Evolutionary conservation across 2,329 filamentous ascomycete genomes (phyloP), one percentile per base, ranked within the genome.

Genomic region (Aspergillus pseudoviridinutans): DNA sequence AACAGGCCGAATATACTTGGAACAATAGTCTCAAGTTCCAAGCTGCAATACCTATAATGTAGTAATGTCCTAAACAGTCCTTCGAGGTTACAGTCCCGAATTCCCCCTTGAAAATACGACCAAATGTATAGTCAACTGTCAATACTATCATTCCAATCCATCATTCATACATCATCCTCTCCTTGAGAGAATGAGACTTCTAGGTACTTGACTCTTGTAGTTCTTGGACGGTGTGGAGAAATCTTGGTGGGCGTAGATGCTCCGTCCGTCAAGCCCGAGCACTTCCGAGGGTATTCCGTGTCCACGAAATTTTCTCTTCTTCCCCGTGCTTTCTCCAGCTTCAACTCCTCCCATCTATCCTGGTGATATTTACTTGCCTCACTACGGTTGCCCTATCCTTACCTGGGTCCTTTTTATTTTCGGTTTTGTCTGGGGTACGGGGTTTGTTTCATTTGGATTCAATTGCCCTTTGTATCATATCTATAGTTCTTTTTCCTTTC

Each of bases 281-380:
- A 64, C 67, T 71, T 71, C 73, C 73, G 74, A 72, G 63, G 66
- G 68, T 70, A 71, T 71, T 68, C 74, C 72, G 73, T 65, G 67
- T 68, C 72, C 69, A 69, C 71, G 70, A 76, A 76, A 75, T 75
- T 76, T 76, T 75, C 72, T 72, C 64, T 64, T 57, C 57, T 60
- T 58, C 58, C 63, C 61, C 64, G 47, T 57, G 47, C 54, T 59
- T 67, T 64, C 63, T 68, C 67, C 67, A 66, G 63, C 59, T 64
- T 65, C 63, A 63, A 55, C 51, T 59, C 57, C 55, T 57, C 59
- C 55, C 58, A 55, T 58, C 57, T 60, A 54, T 60, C 56, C 54
- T 55, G 32, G 50, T 61, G 58, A 54, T 55, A 54, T 60, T 38
- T 62, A 56, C 41, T 59, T 61, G 58, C 60, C 38, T 58, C 53